Conservation (phyloP, 2,329 filamentous ascomycete genomes). For the Aureobasidium sp. region DNA sequence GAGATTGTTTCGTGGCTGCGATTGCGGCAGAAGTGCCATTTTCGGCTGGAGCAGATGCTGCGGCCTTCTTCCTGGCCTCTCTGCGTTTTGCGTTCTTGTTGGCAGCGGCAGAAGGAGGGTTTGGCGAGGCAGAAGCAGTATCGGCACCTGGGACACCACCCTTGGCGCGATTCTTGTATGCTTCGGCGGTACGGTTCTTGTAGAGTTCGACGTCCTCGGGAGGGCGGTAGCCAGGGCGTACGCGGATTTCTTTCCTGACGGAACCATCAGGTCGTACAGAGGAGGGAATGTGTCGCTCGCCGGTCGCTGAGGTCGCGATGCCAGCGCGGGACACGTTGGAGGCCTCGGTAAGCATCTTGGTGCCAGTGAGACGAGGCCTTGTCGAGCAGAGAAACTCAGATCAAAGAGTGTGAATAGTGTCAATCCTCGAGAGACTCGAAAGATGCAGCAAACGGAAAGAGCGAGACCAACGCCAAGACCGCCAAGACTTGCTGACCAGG, state of each 20-base stretch:
- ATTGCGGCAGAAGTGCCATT: conserved; percentile 18
- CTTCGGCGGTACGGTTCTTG: conserved; percentile 83
- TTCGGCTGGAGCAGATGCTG: conserved; percentile 29
- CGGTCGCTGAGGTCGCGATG: conserved; percentile 66
- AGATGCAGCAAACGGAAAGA: neutral
- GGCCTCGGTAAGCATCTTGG: conserved; percentile 43
- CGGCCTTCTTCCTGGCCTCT: conserved; percentile 58
- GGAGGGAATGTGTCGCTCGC: conserved; percentile 81
- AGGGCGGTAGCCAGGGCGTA: conserved; percentile 86
- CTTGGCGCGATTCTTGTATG: conserved; percentile 69
- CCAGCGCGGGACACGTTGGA: conserved; percentile 53
- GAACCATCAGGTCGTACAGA: conserved; percentile 82
- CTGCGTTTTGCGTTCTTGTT: conserved; percentile 83
- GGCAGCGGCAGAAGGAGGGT: conserved; percentile 45
- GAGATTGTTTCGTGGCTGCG: conserved; percentile 19
- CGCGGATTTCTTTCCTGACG: conserved; percentile 88
- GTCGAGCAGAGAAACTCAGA: neutral
- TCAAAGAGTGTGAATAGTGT: neutral
- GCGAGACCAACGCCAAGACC: conserved; percentile 8
- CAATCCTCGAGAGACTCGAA: neutral
- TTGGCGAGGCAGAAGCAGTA: conserved; percentile 31
- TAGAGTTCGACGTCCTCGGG: conserved; percentile 95
- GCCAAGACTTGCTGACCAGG: conserved; percentile 7
- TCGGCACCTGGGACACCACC: conserved; percentile 68
- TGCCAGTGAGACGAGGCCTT: neutral